Conservation (phyloP, 176 grass and related monocot genomes). For the Musa troglodytarum region DNA sequence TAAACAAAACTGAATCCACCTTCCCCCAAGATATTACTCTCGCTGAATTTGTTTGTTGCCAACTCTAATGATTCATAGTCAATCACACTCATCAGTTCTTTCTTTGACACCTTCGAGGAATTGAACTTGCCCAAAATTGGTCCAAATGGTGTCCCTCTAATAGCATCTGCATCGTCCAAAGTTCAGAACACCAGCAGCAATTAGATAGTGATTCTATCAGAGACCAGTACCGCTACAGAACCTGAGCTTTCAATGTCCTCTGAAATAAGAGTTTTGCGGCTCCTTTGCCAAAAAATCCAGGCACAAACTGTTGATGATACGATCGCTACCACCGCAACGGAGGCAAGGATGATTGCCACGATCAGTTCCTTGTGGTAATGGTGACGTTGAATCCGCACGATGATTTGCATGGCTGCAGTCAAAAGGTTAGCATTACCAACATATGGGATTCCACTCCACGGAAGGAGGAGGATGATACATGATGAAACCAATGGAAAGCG, state of each 20-base stretch:
- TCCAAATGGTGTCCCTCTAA: constrained; percentile 48
- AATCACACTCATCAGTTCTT: constrained; percentile 61
- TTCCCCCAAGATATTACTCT: constrained; percentile 61
- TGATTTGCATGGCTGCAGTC: constrained; percentile 39
- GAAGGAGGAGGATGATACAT: constrained; percentile 20
- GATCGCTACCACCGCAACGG: constrained; percentile 52
- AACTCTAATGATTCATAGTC: constrained; percentile 57
- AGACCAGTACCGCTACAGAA: neutral
- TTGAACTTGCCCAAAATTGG: constrained; percentile 70
- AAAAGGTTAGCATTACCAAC: neutral
- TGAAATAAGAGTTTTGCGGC: constrained; percentile 26
- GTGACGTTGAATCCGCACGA: constrained; percentile 30
- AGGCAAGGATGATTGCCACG: constrained; percentile 47
- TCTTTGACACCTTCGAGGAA: constrained; percentile 52
- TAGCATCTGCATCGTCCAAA: constrained; percentile 28
- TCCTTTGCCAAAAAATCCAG: constrained; percentile 60
- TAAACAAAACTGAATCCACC: constrained; percentile 79
- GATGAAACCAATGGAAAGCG: neutral
- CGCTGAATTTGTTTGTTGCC: constrained; percentile 61
- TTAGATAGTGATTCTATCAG: neutral
- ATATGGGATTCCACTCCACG: neutral
- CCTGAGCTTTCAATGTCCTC: constrained; percentile 53
- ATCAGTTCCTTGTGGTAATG: constrained; percentile 71
- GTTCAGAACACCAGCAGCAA: neutral
- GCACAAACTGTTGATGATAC: constrained; percentile 52